These are phyloP conservation scores for Penicillium atrosanguineum DNA, from an alignment of 495 filamentous ascomycete species.

Conservation along the genomic window DNA sequence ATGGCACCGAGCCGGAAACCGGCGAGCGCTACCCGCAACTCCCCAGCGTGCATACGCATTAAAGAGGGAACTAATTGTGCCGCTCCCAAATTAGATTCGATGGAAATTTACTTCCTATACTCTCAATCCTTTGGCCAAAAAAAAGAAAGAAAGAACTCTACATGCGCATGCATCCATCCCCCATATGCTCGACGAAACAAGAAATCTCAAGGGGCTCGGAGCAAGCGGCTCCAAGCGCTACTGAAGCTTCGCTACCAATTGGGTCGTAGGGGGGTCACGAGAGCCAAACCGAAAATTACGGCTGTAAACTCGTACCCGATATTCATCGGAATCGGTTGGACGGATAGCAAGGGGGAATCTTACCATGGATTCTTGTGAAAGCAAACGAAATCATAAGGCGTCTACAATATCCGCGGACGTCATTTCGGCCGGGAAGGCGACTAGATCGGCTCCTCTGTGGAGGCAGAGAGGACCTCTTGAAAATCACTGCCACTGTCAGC, in stretches of 20 bases:
- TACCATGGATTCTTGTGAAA: background rate
- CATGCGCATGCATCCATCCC: background rate
- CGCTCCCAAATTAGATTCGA: background rate
- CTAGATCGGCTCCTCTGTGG: slow-evolving; percentile 8
- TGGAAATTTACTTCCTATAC: slow-evolving; percentile 10
- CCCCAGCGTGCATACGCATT: background rate
- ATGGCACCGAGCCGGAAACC: background rate
- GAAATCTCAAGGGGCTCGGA: background rate
- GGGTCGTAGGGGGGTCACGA: background rate
- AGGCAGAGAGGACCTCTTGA: slow-evolving; percentile 1
- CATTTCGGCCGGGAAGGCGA: slow-evolving; percentile 13
- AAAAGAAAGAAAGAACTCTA: too few relatives aligned
- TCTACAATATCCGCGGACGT: slow-evolving; percentile 7
- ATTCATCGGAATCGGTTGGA: background rate
- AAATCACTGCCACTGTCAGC: slow-evolving; percentile 16
- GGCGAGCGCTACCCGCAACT: background rate
- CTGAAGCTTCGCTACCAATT: background rate
- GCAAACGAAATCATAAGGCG: background rate
- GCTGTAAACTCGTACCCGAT: background rate
- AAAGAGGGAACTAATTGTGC: background rate
- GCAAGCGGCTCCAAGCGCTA: background rate
- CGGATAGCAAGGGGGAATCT: background rate
- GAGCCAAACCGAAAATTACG: background rate
- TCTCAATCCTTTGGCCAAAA: background rate
- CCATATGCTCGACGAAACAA: background rate